Conservation (phyloP, 2,329 filamentous ascomycete species). For the Monilinia polystroma region DNA sequence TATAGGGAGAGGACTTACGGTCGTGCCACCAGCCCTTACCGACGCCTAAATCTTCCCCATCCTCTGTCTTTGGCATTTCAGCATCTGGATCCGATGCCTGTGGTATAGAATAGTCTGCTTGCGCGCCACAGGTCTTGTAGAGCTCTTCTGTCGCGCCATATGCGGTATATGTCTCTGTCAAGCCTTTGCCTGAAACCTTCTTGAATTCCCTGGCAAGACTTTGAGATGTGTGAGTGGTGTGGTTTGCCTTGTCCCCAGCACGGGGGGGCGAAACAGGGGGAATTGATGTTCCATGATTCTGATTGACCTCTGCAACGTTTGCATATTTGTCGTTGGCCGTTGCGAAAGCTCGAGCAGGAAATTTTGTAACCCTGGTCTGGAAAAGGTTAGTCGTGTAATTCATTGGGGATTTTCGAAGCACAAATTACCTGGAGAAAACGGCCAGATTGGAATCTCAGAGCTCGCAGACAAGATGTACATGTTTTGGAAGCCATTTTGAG, state of each 20-base stretch:
- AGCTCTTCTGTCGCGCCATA: constrained; percentile 76
- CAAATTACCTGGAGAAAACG: constrained; percentile 28
- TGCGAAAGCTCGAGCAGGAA: constrained; percentile 31
- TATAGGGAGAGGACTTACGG: constrained; percentile 52
- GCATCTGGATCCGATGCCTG: constrained; percentile 49
- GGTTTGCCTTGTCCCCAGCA: constrained; percentile 24
- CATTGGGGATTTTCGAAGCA: not conserved
- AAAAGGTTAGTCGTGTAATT: constrained; percentile 22
- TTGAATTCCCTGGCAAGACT: constrained; percentile 24
- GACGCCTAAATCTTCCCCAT: constrained; percentile 79
- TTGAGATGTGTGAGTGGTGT: constrained; percentile 6
- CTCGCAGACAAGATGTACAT: constrained; percentile 37
- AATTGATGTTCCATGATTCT: constrained; percentile 28
- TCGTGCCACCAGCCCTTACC: constrained; percentile 79
- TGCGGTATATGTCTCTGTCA: constrained; percentile 69
- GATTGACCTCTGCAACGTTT: constrained; percentile 29
- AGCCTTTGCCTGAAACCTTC: constrained; percentile 31
- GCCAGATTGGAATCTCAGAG: constrained; percentile 31
- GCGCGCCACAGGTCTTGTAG: constrained; percentile 39
- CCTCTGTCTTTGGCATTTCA: constrained; percentile 66
- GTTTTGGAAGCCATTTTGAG: constrained; percentile 33
- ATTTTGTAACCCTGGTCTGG: constrained; percentile 18
- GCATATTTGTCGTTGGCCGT: constrained; percentile 35
- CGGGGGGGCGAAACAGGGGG: constrained; percentile 27
- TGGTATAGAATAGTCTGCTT: constrained; percentile 36